Base-by-base conservation (phyloP, 345 rosid species). In the Trapa bicornis region DNA sequence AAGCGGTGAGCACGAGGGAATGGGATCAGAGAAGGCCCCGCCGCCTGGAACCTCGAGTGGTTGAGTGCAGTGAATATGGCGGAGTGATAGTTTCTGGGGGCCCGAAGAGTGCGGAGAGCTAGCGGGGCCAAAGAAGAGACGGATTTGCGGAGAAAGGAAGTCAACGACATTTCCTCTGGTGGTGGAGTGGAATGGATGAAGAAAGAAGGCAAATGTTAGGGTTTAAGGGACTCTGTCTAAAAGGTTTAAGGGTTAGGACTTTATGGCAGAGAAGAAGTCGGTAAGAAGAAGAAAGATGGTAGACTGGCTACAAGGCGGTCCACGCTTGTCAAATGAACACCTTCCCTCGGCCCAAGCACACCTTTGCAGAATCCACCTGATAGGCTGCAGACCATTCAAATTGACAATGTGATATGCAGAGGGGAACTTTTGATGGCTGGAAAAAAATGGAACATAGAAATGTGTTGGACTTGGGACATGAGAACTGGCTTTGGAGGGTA, bases 401-500 rank as follows among this genome's bases (percentile, higher is more conserved):
- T 89, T 50, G 99, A 94, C 79, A 87, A 96, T 8, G 83, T 77
- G 77, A 85, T 94, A 70, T 85, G 97, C 71, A 87, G 96, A 73
- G 89, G 81, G 70, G 99, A 94, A 67, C 93, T 87, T 64, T 87
- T 86, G 74, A 85, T 75, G 77, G 99, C 99, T 91, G 99, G 99
- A 87, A 86, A 83, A 81, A 86, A 75, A 70, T 82, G 65, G 89
- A 79, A 70, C 74, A 89, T n/a, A 84, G 97, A 89, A 94, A 94
- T 76, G 91, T 94, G n/a, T 38, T 94, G 86, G 99, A 94, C 83
- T 22, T 22, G 29, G 29, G 29, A 22, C 29, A 91, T 94, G 97
- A 91, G 74, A 82, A 93, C 97, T 67, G 83, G 93, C 81, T 94
- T 78, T 82, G 99, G 97, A 82, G 97, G 99, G 97, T 91, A 22